A percentile compares a stretch with the other conserved stretches of the same genome.
Conservation (phyloP, 768 basidiomycete genomes). For the Porpolomopsis calyptriformis region DNA sequence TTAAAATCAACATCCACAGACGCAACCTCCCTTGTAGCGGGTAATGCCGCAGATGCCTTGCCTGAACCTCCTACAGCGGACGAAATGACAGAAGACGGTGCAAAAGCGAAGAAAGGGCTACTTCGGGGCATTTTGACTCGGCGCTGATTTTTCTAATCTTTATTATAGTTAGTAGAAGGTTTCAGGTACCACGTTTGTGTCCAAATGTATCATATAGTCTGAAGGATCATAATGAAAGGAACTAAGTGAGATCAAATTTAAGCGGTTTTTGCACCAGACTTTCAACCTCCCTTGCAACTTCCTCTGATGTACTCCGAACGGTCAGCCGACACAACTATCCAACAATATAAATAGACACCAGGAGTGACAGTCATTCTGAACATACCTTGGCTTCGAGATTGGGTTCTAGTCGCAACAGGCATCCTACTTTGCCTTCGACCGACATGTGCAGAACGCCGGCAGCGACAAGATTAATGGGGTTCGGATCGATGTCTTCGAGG, state of each 20-base stretch:
- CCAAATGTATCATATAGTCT: neutral
- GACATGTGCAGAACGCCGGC: constrained; percentile 96
- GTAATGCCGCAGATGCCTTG: constrained; percentile 10
- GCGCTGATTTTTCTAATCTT: constrained; percentile 18
- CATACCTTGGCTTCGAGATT: constrained; percentile 90
- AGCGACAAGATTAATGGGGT: constrained; percentile 84
- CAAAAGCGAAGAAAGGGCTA: constrained; percentile 31
- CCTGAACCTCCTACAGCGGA: constrained; percentile 13
- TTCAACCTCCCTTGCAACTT: constrained; percentile 66
- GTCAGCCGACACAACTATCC: constrained; percentile 82
- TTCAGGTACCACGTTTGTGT: neutral
- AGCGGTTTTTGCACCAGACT: constrained; percentile 41
- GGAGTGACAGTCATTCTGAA: neutral
- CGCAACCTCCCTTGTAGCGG: constrained; percentile 25
- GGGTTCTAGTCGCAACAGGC: constrained; percentile 85
- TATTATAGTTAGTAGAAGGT: neutral
- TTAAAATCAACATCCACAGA: constrained; percentile 48
- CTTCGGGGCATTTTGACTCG: constrained; percentile 33
- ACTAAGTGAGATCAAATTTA: constrained; percentile 14
- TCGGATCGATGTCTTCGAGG: constrained; percentile 82
- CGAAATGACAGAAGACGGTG: constrained; percentile 30
- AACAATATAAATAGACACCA: neutral
- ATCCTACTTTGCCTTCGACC: constrained; percentile 89
- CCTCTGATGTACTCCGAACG: constrained; percentile 89
- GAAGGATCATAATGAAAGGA: neutral